Evolutionary conservation across 257 asterid genomes (phyloP), one percentile per base, ranked within the genome.

Genomic region (Fraxinus anomala): DNA sequence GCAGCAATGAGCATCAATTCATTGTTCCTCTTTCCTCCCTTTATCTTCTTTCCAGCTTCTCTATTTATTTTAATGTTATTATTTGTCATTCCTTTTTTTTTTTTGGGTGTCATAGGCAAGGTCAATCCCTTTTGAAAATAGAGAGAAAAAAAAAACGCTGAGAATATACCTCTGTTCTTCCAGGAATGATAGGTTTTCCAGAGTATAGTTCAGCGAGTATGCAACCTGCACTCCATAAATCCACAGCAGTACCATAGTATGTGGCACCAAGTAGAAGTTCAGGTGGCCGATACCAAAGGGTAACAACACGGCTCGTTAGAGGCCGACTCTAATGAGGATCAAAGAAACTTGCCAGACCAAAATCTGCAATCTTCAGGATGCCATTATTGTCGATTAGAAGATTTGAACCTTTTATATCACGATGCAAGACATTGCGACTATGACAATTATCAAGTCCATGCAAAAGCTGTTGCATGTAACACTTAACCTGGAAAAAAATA

Each of bases 141-240:
- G 51, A 11, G 17, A 42, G 51, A 40, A 2, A 40, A 40, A 40
- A 40, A 40, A 3, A 44, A 44, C 24, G 74, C 42, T 42, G 63
- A 80, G 21, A 72, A 80, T 16, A 47, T 78, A 94, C 98, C 96
- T 94, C 97, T 21, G 98, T 94, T 83, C 98, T 88, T 69, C 98
- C 98, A 11, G 98, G 97, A 97, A 92, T 94, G 81, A 94, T 92
- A 56, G 98, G 97, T 86, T 94, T 94, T 75, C 98, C 96, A 23
- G 97, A 91, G 77, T 92, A 94, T 83, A 94, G 87, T 84, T 94
- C 98, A 47, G 97, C 97, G 34, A 92, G 91, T 79, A 94, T 94
- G 87, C 98, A 94, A 56, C 98, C 98, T 1, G 97, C 70, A 79
- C 98, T 94, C 98, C 97, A 94, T 80, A 94, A 91, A 88, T 94